These are phyloP conservation scores for Phlebiopsis gigantea DNA, from an alignment of 768 basidiomycete species.

Conservation along the genomic window DNA sequence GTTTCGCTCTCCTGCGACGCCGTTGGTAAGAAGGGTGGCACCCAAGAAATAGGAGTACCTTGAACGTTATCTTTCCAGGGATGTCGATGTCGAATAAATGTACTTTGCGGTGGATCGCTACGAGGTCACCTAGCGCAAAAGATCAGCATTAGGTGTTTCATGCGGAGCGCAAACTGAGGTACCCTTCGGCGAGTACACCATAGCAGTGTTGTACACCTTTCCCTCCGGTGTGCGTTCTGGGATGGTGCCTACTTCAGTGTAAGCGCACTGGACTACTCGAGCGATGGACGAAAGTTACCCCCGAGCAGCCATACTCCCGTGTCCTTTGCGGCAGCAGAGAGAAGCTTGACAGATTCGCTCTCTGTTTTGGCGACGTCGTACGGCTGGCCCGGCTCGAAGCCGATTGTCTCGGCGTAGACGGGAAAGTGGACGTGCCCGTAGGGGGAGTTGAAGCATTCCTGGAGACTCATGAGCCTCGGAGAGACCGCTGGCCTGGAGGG, in stretches of 20 bases:
- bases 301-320: conserved; percentile 87
- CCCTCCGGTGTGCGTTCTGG: conserved; percentile 73
- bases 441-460: conserved; percentile 90
- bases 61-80: conserved; percentile 85
- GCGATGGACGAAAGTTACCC: conserved; percentile 40
- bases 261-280: not conserved
- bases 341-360: conserved; percentile 78
- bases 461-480: not conserved
- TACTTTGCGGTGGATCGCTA: conserved; percentile 88
- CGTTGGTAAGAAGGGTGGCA: not conserved
- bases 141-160: too few species aligned
- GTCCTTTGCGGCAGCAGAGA: conserved; percentile 77
- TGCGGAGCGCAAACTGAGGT: conserved; percentile 8
- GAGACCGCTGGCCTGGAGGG: not conserved
- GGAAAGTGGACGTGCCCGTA: conserved; percentile 81
- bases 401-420: conserved; percentile 76
- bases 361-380: conserved; percentile 51
- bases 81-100: conserved; percentile 99
- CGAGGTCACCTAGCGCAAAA: conserved; percentile 60
- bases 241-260: conserved; percentile 72
- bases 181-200: conserved; percentile 84
- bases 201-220: conserved; percentile 89
- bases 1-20: conserved; percentile 78
- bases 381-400: conserved; percentile 47
- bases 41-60: conserved; percentile 35